phyloP scores from a whole-genome alignment of 331 rosid species.

The Quercus tomentella region DNA sequence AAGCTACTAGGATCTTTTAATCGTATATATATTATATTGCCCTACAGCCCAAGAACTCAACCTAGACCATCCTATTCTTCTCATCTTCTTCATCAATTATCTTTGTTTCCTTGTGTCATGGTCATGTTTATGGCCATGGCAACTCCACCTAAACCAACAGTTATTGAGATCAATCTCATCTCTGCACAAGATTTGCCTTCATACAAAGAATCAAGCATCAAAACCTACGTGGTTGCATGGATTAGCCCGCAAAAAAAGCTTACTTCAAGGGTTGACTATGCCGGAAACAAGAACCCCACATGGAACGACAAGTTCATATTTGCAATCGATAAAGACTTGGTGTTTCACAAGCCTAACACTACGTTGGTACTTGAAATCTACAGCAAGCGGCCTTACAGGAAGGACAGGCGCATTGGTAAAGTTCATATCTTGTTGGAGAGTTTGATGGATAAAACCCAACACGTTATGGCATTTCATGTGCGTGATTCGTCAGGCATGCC shows the following conservation, averaged over 20 bases:
- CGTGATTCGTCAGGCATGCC: neutral
- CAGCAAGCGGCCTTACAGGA: neutral
- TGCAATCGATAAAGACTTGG: neutral
- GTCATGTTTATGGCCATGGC: neutral
- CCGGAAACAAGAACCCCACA: neutral
- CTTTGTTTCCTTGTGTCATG: neutral
- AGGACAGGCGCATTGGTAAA: neutral
- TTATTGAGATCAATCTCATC: neutral
- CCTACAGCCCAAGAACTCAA: too few species aligned
- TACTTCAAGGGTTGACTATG: neutral
- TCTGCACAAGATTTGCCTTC: neutral
- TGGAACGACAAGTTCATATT: constrained; percentile 2
- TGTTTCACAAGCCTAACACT: neutral
- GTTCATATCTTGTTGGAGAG: neutral
- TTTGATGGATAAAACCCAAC: neutral
- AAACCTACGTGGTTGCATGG: neutral
- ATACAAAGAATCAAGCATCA: neutral
- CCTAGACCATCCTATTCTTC: too few species aligned
- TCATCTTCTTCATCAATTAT: too few species aligned
- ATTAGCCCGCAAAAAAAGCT: neutral
- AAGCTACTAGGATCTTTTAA: too few species aligned
- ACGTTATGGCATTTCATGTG: neutral
- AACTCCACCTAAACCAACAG: neutral
- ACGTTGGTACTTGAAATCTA: neutral
- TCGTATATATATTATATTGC: too few species aligned